Conservation (phyloP, 2,329 filamentous ascomycete genomes). For the Exophiala oligosperma region DNA sequence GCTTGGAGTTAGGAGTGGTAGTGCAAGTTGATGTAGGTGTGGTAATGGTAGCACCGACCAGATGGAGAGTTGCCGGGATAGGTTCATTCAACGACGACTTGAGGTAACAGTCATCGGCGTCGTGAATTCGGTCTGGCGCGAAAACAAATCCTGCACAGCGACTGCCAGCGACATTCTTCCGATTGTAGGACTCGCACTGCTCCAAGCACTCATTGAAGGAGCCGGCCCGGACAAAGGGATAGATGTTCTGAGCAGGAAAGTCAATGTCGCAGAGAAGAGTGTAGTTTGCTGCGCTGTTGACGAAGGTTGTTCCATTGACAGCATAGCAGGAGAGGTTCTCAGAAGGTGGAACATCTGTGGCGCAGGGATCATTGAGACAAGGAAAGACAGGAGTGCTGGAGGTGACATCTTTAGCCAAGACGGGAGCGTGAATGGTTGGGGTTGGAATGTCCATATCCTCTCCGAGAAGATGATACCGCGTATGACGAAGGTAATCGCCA, state of each 20-base stretch:
- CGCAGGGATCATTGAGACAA: conserved; percentile 8
- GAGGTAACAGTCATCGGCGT: conserved; percentile 33
- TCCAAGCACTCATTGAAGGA: conserved; percentile 31
- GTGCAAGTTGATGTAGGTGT: neutral
- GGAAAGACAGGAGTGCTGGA: conserved; percentile 8
- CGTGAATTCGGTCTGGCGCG: conserved; percentile 26
- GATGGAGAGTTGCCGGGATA: conserved; percentile 21
- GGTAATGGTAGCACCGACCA: conserved; percentile 28
- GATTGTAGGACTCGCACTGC: conserved; percentile 31
- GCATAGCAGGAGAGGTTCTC: conserved; percentile 22
- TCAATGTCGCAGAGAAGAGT: conserved; percentile 32
- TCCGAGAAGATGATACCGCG: conserved; percentile 12
- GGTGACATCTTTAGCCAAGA: conserved; percentile 7
- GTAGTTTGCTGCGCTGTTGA: conserved; percentile 23
- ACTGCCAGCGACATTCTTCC: conserved; percentile 9
- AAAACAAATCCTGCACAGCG: conserved; percentile 31
- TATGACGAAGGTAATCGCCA: conserved; percentile 1
- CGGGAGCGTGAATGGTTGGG: conserved; percentile 11
- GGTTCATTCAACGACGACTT: conserved; percentile 31
- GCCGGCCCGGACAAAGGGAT: conserved; percentile 29
- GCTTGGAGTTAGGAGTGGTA: neutral
- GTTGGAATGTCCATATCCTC: conserved; percentile 9
- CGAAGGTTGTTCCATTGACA: conserved; percentile 27
- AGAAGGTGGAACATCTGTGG: conserved; percentile 2
- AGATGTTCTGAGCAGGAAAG: conserved; percentile 29